phyloP scores from a whole-genome alignment of 1,284 basidiomycete genomes.

The Crepidotus sp. region DNA sequence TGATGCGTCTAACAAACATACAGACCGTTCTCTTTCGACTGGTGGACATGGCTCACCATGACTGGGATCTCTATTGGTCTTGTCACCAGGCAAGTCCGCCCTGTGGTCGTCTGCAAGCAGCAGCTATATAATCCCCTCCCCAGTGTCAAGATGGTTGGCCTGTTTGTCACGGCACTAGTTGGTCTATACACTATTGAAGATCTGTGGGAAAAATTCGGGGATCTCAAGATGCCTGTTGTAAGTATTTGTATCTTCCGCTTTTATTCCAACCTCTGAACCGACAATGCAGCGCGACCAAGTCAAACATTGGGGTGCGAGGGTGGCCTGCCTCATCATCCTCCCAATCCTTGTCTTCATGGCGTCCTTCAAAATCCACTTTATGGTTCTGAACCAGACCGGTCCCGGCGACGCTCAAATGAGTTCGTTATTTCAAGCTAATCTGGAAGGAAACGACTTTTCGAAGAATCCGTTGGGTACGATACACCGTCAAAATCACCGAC shows the following conservation, averaged over 20 bases:
- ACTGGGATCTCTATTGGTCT: constrained; percentile 92
- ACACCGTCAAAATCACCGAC: neutral
- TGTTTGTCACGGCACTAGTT: constrained; percentile 91
- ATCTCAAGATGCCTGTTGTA: constrained; percentile 85
- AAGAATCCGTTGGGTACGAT: constrained; percentile 74
- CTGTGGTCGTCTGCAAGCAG: neutral
- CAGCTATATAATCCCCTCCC: neutral
- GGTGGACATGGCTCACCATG: constrained; percentile 93
- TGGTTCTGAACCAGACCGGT: constrained; percentile 89
- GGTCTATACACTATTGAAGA: constrained; percentile 97
- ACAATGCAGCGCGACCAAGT: constrained; percentile 63
- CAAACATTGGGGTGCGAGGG: constrained; percentile 86
- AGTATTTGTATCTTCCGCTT: constrained; percentile 24
- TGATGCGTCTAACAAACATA: neutral
- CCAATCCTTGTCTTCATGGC: constrained; percentile 90
- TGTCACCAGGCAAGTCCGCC: constrained; percentile 66
- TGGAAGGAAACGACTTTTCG: constrained; percentile 89
- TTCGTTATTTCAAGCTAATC: constrained; percentile 96
- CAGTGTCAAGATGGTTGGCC: constrained; percentile 94
- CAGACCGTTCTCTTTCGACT: constrained; percentile 86
- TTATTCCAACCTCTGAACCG: constrained; percentile 10
- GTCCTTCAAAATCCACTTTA: constrained; percentile 94
- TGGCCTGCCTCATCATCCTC: constrained; percentile 80
- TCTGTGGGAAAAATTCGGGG: constrained; percentile 97
- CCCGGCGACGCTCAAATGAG: constrained; percentile 98